Evolutionary conservation across 257 asterid genomes (phyloP), one percentile per base, ranked within the genome.

Genomic region (Solanum ossicruentum): DNA sequence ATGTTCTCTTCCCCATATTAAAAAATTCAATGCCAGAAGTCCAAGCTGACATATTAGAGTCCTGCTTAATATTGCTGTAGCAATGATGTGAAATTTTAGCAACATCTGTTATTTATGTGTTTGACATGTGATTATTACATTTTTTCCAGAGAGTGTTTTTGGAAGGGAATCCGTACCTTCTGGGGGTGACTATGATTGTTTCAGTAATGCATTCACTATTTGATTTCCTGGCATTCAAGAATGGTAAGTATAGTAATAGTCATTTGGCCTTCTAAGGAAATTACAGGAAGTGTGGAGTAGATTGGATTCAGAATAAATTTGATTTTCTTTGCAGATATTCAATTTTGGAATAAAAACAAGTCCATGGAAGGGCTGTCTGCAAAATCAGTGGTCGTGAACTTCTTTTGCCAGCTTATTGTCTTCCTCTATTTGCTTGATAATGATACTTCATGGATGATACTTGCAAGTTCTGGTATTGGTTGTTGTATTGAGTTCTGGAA

Each of bases 401-500:
- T 96, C 86, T 65, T 96, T 85, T 91, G 96, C 89, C 99, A 96
- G 91, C 90, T 96, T 47, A 87, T 96, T 82, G 96, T 96, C 80
- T 96, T 96, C 93, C 98, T 96, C 54, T 96, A 96, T 90, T 87
- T 96, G 87, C 98, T 96, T 51, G 98, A 96, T 93, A 96, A 96
- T 89, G 98, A 96, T 57, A 96, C 99, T 55, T 96, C 99, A 18
- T 96, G 99, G 99, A 96, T 96, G 99, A 95, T 96, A 90, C 98
- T 96, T 84, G 98, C 95, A 85, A 96, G 99, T 90, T 93, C 99
- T 86, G 99, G 99, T 86, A 66, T 96, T 88, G 99, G 99, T 86
- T 93, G 97, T 92, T 94, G 98, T 89, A 96, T 96, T 88, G 99
- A 96, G 95, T 96, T 96, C 89, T 96, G 99, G 99, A 96, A 96